Percentiles rank a stretch among this genome's conserved stretches.
Conservation (phyloP, 1,284 basidiomycete genomes). For the Fistulinella staudtii region DNA sequence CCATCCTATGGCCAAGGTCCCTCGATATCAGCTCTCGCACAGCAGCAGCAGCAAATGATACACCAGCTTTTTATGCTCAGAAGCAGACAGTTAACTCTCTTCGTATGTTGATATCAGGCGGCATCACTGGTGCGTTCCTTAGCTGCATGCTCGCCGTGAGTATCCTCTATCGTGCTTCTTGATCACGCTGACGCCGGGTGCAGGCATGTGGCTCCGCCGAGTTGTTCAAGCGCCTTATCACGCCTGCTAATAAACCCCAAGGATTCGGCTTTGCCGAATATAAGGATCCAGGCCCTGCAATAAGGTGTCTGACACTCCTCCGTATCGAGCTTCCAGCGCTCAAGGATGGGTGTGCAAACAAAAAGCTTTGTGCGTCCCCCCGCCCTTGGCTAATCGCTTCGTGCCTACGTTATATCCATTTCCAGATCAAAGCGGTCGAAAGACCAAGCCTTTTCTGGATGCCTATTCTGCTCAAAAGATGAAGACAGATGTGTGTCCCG, state of each 20-base stretch:
- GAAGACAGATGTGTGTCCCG: slow-evolving; percentile 61
- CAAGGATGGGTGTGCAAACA: slow-evolving; percentile 79
- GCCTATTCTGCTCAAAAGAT: slow-evolving; percentile 78
- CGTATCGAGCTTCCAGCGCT: slow-evolving; percentile 84
- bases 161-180: background rate
- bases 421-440: slow-evolving; percentile 90
- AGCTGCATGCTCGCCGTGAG: slow-evolving; percentile 75
- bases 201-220: slow-evolving; percentile 86
- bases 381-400: slow-evolving; percentile 23
- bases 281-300: slow-evolving; percentile 84
- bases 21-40: slow-evolving; percentile 81
- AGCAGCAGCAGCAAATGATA: slow-evolving; percentile 68
- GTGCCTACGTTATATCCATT: slow-evolving; percentile 36
- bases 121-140: slow-evolving; percentile 79
- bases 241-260: slow-evolving; percentile 87
- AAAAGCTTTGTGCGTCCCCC: slow-evolving; percentile 78
- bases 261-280: slow-evolving; percentile 95
- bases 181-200: background rate
- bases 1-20: slow-evolving; percentile 82
- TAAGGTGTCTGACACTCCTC: slow-evolving; percentile 76
- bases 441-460: slow-evolving; percentile 83
- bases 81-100: slow-evolving; percentile 70
- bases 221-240: slow-evolving; percentile 87
- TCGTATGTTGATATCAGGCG: slow-evolving; percentile 91
- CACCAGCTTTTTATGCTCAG: slow-evolving; percentile 54